Evolutionary conservation across 371 early-diverging fungal species (phyloP), one percentile per base, ranked within the genome.

Genomic region (Synchytrium microbalum): DNA sequence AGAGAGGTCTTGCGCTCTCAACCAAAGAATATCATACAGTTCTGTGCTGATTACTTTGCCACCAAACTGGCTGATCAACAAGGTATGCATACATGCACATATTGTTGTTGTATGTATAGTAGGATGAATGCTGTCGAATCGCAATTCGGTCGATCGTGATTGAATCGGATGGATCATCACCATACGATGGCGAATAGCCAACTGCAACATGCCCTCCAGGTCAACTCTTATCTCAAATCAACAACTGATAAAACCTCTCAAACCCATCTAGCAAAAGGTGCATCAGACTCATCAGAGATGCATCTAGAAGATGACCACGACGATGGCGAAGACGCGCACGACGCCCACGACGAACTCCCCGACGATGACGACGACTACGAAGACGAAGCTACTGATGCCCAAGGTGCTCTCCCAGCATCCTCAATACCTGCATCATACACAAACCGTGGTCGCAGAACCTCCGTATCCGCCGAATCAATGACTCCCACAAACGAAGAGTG

Each of bases 381-480:
- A 13, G 72, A 74, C 24, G 79, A 84, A 3, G 70, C 70, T n/a
- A 80, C 78, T 25, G 85, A 84, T 31, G 79, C 75, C 28, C 76
- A 76, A 10, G 38, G 69, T 10, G 54, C 68, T 0, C 68, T 69
- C 0, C 72, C 75, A 16, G 71, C 73, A 1, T 68, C 71, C 10
- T 67, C 69, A 14, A 38, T 38, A 38, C 27, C 54, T 33, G 58
- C 64, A 24, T 31, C 54, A 28, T 68, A 51, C 62, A 55, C 68
- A 65, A 76, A 76, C 64, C 73, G 79, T n/a, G 92, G 89, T 27
- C 86, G 99, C 38, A 92, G 99, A 62, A 91, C 92, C 29, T 93
- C 93, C 24, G 96, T 98, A 59, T 90, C 90, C 64, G 96, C 99
- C 26, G 96, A 96, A 72, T 93, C 93, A 26, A 94, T 97, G 90